Evolutionary conservation across 2,329 filamentous ascomycete species (phyloP), one percentile per base, ranked within the genome.

Genomic region (Drechslerella dactyloides): DNA sequence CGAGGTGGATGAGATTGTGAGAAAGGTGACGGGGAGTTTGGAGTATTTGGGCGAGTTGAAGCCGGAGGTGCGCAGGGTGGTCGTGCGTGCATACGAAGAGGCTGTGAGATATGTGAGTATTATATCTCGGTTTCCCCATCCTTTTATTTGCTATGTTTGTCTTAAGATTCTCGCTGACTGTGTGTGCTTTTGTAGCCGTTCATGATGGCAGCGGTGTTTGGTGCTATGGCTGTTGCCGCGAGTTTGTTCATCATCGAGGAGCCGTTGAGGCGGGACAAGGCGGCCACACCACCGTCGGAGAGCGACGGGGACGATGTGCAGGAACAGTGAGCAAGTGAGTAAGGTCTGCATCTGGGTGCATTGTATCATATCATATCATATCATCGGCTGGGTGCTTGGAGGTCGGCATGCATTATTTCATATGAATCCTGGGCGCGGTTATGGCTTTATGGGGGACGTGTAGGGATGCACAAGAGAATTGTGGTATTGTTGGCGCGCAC

Each of bases 21-120:
- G 87, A 66, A 83, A 83, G 10, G 90, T 92, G 2, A 83, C 90
- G 23, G 83, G 89, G 78, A 90, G 86, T 76, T 81, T 93, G 46
- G 85, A 89, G 55, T 91, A 85, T 76, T 87, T 92, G 78, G 84
- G 84, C 52, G 81, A 83, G 2, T 81, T 93, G 35, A 85, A 89
- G 4, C 86, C 89, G 0, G 81, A 78, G 1, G 79, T 88, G 0
- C 84, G 84, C 24, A 80, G 78, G 11, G 78, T 89, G 11, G 89
- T 93, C 2, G 83, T 85, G 40, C 80, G 81, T 27, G 90, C 88
- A 77, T 93, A 93, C 78, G 85, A 86, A 46, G 81, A 80, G 75
- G 83, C 85, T n/a, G 82, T 84, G 19, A 62, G 62, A 68, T 68
- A 55, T 50, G 68, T 72, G 33, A 65, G 68, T 65, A 2, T 15